phyloP scores from a whole-genome alignment of 495 filamentous ascomycete species.

The Chaetomidium leptoderma region DNA sequence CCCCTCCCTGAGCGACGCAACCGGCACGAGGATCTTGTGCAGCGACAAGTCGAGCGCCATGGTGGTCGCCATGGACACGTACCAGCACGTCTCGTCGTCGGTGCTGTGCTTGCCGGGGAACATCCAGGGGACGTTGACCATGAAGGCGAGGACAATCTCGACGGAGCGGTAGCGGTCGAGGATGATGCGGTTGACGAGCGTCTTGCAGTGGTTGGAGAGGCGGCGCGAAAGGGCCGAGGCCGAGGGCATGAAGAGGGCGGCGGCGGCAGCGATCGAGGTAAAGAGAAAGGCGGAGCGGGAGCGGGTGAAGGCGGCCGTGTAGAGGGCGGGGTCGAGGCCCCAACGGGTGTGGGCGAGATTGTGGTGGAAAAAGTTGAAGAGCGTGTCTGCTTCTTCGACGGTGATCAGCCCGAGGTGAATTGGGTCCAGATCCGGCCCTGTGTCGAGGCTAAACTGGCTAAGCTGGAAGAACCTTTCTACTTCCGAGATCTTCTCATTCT shows the following conservation, averaged over 20 bases:
- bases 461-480: constrained; percentile 57
- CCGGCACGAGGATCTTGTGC: constrained; percentile 61
- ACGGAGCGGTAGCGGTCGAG: constrained; percentile 58
- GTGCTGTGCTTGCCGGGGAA: constrained; percentile 60
- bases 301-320: constrained; percentile 60
- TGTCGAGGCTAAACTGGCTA: constrained; percentile 55
- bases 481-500: constrained; percentile 31
- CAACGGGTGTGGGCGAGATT: constrained; percentile 70
- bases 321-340: constrained; percentile 63
- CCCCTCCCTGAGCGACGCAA: constrained; percentile 47
- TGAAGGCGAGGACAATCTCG: constrained; percentile 69
- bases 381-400: constrained; percentile 54
- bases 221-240: constrained; percentile 59
- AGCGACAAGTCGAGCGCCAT: constrained; percentile 65
- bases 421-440: constrained; percentile 60
- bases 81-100: constrained; percentile 68
- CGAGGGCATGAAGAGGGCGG: constrained; percentile 60
- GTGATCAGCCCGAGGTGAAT: constrained; percentile 63
- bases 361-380: constrained; percentile 64
- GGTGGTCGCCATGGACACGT: constrained; percentile 63
- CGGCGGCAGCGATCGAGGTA: constrained; percentile 62
- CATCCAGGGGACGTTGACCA: constrained; percentile 78
- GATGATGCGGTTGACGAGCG: constrained; percentile 57
- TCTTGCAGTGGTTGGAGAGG: constrained; percentile 59
- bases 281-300: constrained; percentile 65